Evolutionary conservation across 139 green algal species (phyloP).

Genomic region (Tetraselmis chui): DNA sequence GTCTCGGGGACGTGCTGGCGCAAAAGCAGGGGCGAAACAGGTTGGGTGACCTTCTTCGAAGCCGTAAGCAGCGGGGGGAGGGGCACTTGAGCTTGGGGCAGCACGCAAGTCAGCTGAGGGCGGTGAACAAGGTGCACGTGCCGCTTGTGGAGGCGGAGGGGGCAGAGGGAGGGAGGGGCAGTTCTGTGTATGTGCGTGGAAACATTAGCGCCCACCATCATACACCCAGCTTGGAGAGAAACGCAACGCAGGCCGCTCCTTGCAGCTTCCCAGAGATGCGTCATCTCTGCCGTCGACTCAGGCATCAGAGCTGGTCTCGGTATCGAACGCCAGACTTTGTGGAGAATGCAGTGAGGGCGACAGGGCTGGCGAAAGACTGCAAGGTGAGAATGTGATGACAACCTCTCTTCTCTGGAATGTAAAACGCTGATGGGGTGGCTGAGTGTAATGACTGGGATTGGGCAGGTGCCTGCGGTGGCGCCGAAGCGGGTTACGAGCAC

Average conservation of each 20-base stretch:
- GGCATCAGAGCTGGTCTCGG: background rate
- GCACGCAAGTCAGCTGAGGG: background rate
- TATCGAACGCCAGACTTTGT: background rate
- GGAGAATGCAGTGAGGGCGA: background rate
- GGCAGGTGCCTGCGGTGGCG: background rate
- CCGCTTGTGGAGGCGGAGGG: background rate
- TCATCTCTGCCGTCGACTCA: background rate
- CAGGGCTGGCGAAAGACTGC: background rate
- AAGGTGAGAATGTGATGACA: background rate
- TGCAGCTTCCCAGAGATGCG: background rate
- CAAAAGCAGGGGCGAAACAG: no score
- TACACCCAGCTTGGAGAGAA: background rate
- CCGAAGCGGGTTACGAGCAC: background rate
- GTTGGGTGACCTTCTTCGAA: background rate
- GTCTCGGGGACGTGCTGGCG: no score
- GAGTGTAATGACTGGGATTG: no score
- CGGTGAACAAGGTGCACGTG: background rate
- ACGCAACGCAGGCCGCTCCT: background rate
- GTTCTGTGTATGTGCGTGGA: background rate
- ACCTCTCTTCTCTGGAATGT: no score
- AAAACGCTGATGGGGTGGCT: no score
- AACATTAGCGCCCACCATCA: background rate
- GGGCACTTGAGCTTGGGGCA: background rate
- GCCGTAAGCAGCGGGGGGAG: background rate
- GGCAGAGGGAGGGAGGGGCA: no score